Base-by-base conservation (phyloP, 2,329 filamentous ascomycete genomes). In the Scopulariopsis brevicaulis region DNA sequence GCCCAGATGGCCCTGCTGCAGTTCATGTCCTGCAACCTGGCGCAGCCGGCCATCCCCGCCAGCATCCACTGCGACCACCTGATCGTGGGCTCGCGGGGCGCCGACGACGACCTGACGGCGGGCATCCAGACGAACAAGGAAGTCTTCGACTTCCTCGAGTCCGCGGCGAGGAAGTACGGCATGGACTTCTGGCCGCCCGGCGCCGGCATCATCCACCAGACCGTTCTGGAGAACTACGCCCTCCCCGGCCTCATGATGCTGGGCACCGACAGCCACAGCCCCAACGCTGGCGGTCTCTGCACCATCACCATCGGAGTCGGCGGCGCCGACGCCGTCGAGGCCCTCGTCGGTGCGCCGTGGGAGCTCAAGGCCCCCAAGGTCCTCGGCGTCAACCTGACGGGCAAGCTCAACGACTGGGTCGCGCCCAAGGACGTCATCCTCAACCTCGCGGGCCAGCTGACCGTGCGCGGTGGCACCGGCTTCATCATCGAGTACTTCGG, bases 21-120 rank as follows among this genome's bases (percentile, higher is more conserved):
- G 74, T 99, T 99, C 80, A 99, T 99, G 93, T 90, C 89, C 32
- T 99, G 94, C 73, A 89, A 90, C 58, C 80, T 99, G 57, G 88
- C 87, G 32, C 84, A 84, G 60, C 96, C 94, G 2, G 92, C 92
- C 11, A 93, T 99, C 55, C 94, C 94, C 12, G 93, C 94, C 54
- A 96, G 92, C 71, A 96, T 97, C 65, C 94, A 99, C 77, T 99
- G 94, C 74, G 94, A 99, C 76, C 94, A 99, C 73, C 86, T 99
- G 85, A 97, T 99, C 74, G 93, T 97, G 34, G 94, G 93, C 59
- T 87, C 95, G 73, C 88, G 86, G 69, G 94, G 94, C 60, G 94
- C 93, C 40, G 86, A 93, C 66, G 82, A 84, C 25, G 94, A 99
- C 74, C 75, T 99, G 61, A 83, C 87, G 32, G 83, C 86, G 35